Conservation (phyloP, 106 monocot genomes). For the Narthecium ossifragum region DNA sequence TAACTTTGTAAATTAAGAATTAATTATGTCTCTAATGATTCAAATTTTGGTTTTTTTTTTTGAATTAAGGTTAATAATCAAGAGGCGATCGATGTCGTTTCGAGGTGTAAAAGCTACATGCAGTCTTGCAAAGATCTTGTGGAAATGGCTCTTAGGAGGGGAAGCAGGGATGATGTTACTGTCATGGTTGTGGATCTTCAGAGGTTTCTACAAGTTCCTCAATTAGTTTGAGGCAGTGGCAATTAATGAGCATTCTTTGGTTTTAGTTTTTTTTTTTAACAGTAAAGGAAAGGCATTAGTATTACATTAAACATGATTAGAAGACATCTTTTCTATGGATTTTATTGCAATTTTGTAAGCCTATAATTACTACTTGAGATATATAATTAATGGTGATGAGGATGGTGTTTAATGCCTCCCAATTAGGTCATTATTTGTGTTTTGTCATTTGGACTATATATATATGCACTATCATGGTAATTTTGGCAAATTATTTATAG, state of each 20-base stretch:
- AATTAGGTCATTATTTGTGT: too few species aligned
- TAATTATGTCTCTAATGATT: too few species aligned
- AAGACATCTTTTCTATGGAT: not conserved
- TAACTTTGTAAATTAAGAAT: too few species aligned
- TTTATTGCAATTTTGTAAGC: too few species aligned
- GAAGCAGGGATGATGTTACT: slow-evolving; percentile 34
- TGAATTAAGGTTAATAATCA: slow-evolving; percentile 42
- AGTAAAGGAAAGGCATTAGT: too few species aligned
- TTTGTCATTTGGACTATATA: too few species aligned
- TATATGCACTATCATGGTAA: too few species aligned
- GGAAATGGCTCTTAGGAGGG: slow-evolving; percentile 22
- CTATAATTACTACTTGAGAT: too few species aligned
- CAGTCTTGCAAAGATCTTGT: slow-evolving; percentile 29
- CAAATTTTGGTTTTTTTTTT: not conserved
- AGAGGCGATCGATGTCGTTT: slow-evolving; percentile 35
- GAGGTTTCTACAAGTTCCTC: slow-evolving; percentile 32
- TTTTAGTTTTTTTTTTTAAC: too few species aligned
- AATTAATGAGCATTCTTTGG: too few species aligned
- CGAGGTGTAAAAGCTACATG: not conserved
- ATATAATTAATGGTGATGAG: not conserved
- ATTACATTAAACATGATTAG: not conserved
- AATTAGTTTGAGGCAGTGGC: too few species aligned
- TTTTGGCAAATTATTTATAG: too few species aligned
- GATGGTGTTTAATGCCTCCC: slow-evolving; percentile 1
- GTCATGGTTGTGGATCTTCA: slow-evolving; percentile 38